A percentile compares a stretch with the other conserved stretches of the same genome.
These are phyloP conservation scores for Candida chilensis DNA, from an alignment of 805 yeast genomes.

Conservation along the genomic window DNA sequence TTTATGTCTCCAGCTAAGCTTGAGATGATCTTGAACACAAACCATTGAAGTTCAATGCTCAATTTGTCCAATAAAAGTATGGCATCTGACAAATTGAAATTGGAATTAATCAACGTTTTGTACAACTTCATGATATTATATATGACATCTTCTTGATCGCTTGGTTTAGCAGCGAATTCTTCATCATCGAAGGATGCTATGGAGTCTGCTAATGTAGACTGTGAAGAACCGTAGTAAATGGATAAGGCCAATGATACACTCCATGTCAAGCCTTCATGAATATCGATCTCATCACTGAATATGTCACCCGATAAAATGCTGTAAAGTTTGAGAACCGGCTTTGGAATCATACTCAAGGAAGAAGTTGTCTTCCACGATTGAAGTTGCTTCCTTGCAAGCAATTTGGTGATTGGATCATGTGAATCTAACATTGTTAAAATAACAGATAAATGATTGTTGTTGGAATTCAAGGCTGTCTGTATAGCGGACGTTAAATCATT, in stretches of 20 bases:
- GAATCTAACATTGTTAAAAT: constrained; percentile 65
- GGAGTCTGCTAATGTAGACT: constrained; percentile 16
- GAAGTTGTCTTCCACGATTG: constrained; percentile 50
- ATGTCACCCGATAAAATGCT: constrained; percentile 51
- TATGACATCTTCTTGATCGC: too few species aligned
- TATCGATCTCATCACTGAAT: constrained; percentile 15
- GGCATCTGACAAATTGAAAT: constrained; percentile 3
- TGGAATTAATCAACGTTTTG: constrained; percentile 9
- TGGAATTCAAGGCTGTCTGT: constrained; percentile 45
- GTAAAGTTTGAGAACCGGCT: constrained; percentile 46
- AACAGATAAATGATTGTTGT: constrained; percentile 63
- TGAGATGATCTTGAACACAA: constrained; percentile 6
- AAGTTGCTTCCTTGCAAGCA: constrained; percentile 53
- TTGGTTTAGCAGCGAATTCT: background rate
- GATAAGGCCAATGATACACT: constrained; percentile 46
- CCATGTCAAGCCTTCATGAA: constrained; percentile 53
- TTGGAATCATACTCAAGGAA: constrained; percentile 37
- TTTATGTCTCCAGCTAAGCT: constrained; percentile 6
- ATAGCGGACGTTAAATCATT: constrained; percentile 59
- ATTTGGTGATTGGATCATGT: constrained; percentile 47
- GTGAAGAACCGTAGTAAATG: constrained; percentile 54
- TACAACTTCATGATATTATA: constrained; percentile 17
- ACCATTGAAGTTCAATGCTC: constrained; percentile 4
- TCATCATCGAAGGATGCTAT: background rate
- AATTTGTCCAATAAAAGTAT: constrained; percentile 1